Evolutionary conservation across 2,329 filamentous ascomycete species (phyloP).

Genomic region (Colletotrichum orchidophilum): DNA sequence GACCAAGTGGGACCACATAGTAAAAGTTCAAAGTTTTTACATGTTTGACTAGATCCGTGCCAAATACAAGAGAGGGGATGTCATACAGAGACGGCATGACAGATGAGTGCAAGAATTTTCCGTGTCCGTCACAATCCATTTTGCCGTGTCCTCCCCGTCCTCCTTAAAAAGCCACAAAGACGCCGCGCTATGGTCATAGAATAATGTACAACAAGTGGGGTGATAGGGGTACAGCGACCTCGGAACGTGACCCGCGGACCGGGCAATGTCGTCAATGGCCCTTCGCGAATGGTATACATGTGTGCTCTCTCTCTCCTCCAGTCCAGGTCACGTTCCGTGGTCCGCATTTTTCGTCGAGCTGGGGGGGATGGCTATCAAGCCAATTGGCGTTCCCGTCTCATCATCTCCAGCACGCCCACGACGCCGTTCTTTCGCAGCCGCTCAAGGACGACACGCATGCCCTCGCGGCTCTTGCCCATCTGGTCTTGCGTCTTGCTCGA

Average conservation of each 20-base stretch:
- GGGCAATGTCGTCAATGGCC: neutral
- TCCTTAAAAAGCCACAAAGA: conserved; percentile 37
- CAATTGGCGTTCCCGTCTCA: conserved; percentile 53
- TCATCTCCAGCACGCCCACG: conserved; percentile 66
- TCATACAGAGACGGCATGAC: conserved; percentile 40
- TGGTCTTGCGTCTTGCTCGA: conserved; percentile 81
- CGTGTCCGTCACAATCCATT: conserved; percentile 23
- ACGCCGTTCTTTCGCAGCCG: conserved; percentile 68
- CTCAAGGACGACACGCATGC: conserved; percentile 84
- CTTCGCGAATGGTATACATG: conserved; percentile 24
- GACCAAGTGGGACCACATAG: neutral
- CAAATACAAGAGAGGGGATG: conserved; percentile 51
- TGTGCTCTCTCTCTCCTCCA: neutral
- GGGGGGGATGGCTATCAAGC: conserved; percentile 1
- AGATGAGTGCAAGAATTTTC: conserved; percentile 18
- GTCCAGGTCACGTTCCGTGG: conserved; percentile 20
- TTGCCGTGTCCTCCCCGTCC: conserved; percentile 16
- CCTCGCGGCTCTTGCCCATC: conserved; percentile 82
- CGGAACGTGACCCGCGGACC: conserved; percentile 9
- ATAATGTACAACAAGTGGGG: conserved; percentile 42
- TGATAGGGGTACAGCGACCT: conserved; percentile 6
- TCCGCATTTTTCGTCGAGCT: neutral
- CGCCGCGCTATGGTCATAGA: conserved; percentile 47
- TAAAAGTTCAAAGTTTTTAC: neutral
- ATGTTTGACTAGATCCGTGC: conserved; percentile 17